Conservation (phyloP, 768 basidiomycete species). For the Melanogaster broomeanus region DNA sequence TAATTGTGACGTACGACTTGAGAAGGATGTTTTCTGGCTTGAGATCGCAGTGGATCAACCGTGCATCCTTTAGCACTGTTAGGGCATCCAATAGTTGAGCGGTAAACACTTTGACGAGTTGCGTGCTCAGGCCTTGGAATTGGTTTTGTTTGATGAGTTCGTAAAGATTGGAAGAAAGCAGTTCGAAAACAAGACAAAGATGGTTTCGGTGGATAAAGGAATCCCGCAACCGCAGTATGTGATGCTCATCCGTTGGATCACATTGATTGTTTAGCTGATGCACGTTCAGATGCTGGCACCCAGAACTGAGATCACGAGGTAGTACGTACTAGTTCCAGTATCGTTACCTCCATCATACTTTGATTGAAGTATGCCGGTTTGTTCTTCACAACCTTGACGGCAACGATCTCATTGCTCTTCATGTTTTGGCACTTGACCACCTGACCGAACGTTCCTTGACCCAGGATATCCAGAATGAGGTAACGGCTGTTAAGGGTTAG, state of each 20-base stretch:
- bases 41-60: constrained; percentile 96
- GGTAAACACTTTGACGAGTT: constrained; percentile 98
- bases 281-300: constrained; percentile 1
- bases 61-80: constrained; percentile 90
- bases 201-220: constrained; percentile 97
- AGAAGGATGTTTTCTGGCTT: constrained; percentile 99
- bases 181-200: constrained; percentile 96
- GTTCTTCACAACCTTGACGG: constrained; percentile 99
- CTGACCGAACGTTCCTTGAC: constrained; percentile 98
- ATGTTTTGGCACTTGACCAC: constrained; percentile 99
- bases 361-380: constrained; percentile 99
- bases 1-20: constrained; percentile 67
- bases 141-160: constrained; percentile 99
- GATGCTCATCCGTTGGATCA: constrained; percentile 94
- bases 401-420: constrained; percentile 98
- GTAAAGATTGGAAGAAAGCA: constrained; percentile 95
- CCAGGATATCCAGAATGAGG: constrained; percentile 95
- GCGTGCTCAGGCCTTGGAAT: constrained; percentile 95
- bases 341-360: constrained; percentile 99
- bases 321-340: constrained; percentile 83
- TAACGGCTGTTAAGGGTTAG: constrained; percentile 57
- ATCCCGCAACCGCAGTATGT: constrained; percentile 92
- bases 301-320: not conserved
- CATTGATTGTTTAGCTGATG: constrained; percentile 89
- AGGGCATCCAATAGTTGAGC: constrained; percentile 92